A percentile compares a stretch with the other conserved stretches of the same genome.
Conservation (phyloP, 2,329 filamentous ascomycete genomes). For the Colletotrichum theobromicola region DNA sequence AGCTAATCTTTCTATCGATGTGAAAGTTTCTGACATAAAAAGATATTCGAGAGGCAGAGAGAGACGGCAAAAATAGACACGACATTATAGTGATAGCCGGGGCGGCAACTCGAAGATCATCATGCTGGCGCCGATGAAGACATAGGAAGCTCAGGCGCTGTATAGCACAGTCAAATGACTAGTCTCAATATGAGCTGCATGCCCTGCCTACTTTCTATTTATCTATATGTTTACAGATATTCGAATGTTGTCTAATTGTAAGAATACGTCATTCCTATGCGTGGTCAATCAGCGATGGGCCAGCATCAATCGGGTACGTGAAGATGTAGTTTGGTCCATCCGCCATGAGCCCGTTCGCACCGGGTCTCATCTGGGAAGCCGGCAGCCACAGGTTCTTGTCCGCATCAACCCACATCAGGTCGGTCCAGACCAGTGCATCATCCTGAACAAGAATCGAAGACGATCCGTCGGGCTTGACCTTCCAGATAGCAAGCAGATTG, state of each 20-base stretch:
- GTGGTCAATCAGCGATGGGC: background rate
- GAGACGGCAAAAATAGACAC: too few species aligned
- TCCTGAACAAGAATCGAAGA: background rate
- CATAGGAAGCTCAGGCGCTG: too few species aligned
- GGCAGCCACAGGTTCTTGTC: conserved; percentile 1
- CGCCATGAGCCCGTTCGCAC: background rate
- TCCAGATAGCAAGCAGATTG: background rate
- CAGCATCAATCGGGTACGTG: background rate
- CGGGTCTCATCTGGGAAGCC: conserved; percentile 1
- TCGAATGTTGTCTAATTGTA: accelerated
- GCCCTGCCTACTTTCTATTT: background rate
- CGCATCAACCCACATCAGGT: background rate
- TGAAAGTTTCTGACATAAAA: too few species aligned
- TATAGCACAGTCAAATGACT: too few species aligned
- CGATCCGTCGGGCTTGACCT: background rate
- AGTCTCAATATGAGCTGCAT: background rate
- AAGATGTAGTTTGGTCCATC: background rate
- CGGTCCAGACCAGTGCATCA: background rate
- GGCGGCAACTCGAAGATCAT: too few species aligned
- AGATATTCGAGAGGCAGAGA: too few species aligned
- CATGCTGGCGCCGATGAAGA: too few species aligned
- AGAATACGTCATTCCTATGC: background rate
- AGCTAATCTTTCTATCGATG: too few species aligned
- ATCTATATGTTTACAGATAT: background rate
- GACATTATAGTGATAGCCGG: too few species aligned